Conservation (phyloP, 495 filamentous ascomycete species). For the Podospora anserina region DNA sequence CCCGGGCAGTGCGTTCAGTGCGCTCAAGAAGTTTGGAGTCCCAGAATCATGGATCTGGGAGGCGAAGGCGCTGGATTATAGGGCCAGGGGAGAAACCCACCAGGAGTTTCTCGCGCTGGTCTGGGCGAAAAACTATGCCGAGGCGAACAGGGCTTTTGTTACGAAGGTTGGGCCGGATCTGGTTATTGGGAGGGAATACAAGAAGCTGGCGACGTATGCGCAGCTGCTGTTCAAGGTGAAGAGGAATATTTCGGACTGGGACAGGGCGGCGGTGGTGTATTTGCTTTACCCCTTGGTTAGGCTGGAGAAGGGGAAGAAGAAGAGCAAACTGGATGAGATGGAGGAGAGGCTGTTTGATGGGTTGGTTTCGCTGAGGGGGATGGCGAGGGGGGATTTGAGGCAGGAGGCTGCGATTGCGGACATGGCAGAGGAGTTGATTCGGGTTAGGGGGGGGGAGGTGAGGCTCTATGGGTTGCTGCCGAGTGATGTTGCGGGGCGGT, state of each 20-base stretch:
- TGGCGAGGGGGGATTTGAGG: slow-evolving; percentile 46
- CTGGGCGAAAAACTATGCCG: slow-evolving; percentile 67
- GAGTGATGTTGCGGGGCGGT: slow-evolving; percentile 29
- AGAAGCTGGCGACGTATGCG: slow-evolving; percentile 46
- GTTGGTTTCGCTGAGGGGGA: slow-evolving; percentile 60
- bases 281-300: slow-evolving; percentile 70
- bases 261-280: slow-evolving; percentile 75
- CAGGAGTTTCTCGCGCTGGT: slow-evolving; percentile 73
- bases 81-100: slow-evolving; percentile 57
- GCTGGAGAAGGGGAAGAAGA: slow-evolving; percentile 24
- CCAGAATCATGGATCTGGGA: slow-evolving; percentile 78
- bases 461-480: slow-evolving; percentile 31
- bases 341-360: slow-evolving; percentile 60
- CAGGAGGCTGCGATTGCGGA: slow-evolving; percentile 69
- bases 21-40: slow-evolving; percentile 57
- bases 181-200: slow-evolving; percentile 74
- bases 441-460: slow-evolving; percentile 23
- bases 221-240: slow-evolving; percentile 66
- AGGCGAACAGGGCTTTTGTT: slow-evolving; percentile 80
- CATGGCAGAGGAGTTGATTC: slow-evolving; percentile 59
- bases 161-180: slow-evolving; percentile 71
- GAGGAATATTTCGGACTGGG: slow-evolving; percentile 55
- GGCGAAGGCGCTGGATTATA: slow-evolving; percentile 79
- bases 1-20: slow-evolving; percentile 16
- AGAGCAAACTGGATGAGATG: slow-evolving; percentile 40